Percentiles rank a stretch among this genome's conserved stretches.
Evolutionary conservation across 1,284 basidiomycete genomes (phyloP).

Genomic region (Austroboletus olivaceoglutinosus): DNA sequence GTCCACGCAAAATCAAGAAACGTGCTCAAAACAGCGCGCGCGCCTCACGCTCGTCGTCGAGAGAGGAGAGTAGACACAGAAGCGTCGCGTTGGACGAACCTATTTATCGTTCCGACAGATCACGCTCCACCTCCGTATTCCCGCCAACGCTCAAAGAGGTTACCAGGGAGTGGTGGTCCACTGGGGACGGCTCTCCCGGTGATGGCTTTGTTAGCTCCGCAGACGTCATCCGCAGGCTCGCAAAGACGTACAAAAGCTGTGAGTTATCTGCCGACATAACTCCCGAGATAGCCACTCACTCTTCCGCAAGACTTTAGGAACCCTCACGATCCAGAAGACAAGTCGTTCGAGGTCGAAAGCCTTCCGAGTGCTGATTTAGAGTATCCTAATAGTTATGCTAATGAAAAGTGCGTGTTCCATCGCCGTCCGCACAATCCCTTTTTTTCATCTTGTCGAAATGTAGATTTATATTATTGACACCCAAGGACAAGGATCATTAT

Average conservation of each 20-base stretch:
- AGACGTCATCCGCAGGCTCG: conserved; percentile 53
- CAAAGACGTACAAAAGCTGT: conserved; percentile 68
- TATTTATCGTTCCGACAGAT: conserved; percentile 32
- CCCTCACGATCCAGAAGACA: conserved; percentile 55
- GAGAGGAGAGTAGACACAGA: conserved; percentile 21
- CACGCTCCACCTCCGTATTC: conserved; percentile 36
- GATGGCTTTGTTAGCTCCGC: conserved; percentile 57
- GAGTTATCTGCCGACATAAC: conserved; percentile 29
- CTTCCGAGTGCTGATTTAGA: conserved; percentile 65
- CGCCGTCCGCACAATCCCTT: neutral
- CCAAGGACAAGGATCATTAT: conserved; percentile 78
- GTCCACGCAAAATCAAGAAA: conserved; percentile 28
- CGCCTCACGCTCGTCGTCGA: conserved; percentile 24
- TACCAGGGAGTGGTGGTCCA: conserved; percentile 46
- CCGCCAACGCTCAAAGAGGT: conserved; percentile 5
- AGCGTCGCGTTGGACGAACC: conserved; percentile 29
- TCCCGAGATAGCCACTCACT: neutral
- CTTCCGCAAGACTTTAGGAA: conserved; percentile 58
- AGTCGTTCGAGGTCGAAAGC: conserved; percentile 54
- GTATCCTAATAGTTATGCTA: conserved; percentile 64
- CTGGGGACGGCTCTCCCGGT: conserved; percentile 52
- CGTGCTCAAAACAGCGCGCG: conserved; percentile 16
- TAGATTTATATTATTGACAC: conserved; percentile 69
- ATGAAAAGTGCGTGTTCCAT: conserved; percentile 47
- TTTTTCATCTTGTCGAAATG: neutral